These are phyloP conservation scores for Wickerhamiella alocasiicola DNA, from an alignment of 805 yeast genomes.

Conservation along the genomic window DNA sequence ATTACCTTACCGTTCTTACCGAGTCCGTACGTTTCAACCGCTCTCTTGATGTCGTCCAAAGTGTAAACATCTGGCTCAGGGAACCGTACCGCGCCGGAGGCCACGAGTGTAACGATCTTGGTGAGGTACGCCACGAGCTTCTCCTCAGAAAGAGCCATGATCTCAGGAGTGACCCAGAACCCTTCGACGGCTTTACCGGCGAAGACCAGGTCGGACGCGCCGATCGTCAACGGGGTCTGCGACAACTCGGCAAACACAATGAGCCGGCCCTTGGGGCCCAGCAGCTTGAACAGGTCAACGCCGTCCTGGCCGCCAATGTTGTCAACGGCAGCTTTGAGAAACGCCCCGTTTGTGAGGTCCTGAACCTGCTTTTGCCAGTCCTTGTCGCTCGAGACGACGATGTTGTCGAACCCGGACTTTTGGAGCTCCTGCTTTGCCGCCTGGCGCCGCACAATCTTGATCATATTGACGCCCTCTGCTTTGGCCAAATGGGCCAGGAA, in stretches of 20 bases:
- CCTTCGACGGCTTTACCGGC: slow-evolving; percentile 4
- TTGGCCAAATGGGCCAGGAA: slow-evolving; percentile 8
- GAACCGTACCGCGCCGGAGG: slow-evolving; percentile 1
- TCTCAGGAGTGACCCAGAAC: slow-evolving; percentile 3
- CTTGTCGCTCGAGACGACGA: slow-evolving; percentile 1
- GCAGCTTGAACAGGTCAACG: slow-evolving; percentile 2
- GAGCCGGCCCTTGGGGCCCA: slow-evolving; percentile 3
- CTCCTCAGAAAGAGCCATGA: background rate
- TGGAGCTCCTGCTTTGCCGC: slow-evolving; percentile 9
- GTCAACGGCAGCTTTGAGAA: slow-evolving; percentile 7
- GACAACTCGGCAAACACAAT: slow-evolving; percentile 2
- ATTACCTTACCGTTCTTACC: slow-evolving; percentile 7
- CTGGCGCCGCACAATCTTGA: slow-evolving; percentile 11
- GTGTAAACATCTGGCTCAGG: slow-evolving; percentile 4
- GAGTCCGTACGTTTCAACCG: slow-evolving; percentile 1
- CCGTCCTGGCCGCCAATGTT: slow-evolving; percentile 7
- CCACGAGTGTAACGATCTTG: slow-evolving; percentile 1
- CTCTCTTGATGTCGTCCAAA: slow-evolving; percentile 2
- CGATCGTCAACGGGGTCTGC: slow-evolving; percentile 1
- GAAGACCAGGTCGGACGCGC: slow-evolving; percentile 1
- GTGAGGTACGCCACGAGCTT: slow-evolving; percentile 1
- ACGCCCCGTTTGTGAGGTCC: slow-evolving; percentile 4
- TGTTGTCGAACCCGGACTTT: slow-evolving; percentile 1
- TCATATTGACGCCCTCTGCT: slow-evolving; percentile 10
- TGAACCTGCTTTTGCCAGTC: slow-evolving; percentile 7